phyloP scores from a whole-genome alignment of 164 flowering plant species.

The Cinnamomum chago region DNA sequence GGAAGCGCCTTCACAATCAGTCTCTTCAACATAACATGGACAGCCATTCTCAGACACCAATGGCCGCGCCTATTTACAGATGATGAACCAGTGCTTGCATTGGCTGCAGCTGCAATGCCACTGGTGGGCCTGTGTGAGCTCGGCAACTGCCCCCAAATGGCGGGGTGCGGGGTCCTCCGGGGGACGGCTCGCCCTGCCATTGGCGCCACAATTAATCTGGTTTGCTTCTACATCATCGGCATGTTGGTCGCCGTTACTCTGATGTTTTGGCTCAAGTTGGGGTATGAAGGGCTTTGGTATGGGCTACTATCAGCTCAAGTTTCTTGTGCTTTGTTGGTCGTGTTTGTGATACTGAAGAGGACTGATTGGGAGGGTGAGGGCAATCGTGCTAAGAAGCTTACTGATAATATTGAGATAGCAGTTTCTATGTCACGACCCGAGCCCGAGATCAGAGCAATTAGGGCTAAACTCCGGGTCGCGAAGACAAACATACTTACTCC shows the following conservation, averaged over 20 bases:
- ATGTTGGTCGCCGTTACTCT: constrained; percentile 77
- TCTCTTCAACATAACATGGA: constrained; percentile 62
- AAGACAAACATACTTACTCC: too few relatives aligned
- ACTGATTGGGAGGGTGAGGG: constrained; percentile 91
- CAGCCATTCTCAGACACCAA: constrained; percentile 41
- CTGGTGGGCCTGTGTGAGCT: constrained; percentile 84
- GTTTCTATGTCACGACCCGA: too few relatives aligned
- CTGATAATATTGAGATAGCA: constrained; percentile 37
- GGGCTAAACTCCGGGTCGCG: too few relatives aligned
- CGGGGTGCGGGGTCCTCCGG: constrained; percentile 86
- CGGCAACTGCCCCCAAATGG: constrained; percentile 89
- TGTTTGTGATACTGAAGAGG: constrained; percentile 45
- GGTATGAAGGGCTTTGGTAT: constrained; percentile 77
- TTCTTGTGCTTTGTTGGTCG: constrained; percentile 59
- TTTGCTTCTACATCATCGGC: constrained; percentile 79
- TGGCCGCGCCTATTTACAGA: constrained; percentile 71
- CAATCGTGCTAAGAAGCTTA: constrained; percentile 45
- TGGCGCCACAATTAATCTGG: constrained; percentile 70
- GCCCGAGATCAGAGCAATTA: too few relatives aligned
- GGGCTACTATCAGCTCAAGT: constrained; percentile 77
- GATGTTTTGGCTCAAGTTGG: constrained; percentile 61
- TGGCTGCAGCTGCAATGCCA: constrained; percentile 79
- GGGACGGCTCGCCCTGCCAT: constrained; percentile 78
- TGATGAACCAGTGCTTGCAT: constrained; percentile 42
- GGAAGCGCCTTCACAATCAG: constrained; percentile 71